Percentiles rank a stretch among this genome's conserved stretches.
Conservation (phyloP, 1,284 basidiomycete species). For the Ganoderma lucidum region DNA sequence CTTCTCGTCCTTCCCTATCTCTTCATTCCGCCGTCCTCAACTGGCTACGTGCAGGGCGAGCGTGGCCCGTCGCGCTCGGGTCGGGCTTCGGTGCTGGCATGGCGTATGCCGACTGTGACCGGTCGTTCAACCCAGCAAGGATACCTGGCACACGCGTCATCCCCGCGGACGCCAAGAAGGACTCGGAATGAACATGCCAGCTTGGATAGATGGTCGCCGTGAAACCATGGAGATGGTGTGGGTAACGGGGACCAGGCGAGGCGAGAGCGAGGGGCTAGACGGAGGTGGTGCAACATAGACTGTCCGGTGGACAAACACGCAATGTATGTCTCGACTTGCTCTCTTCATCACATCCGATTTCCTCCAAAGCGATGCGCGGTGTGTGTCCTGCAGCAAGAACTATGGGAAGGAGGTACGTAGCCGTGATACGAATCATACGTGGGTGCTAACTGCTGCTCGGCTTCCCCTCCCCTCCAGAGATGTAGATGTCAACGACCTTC, state of each 20-base stretch:
- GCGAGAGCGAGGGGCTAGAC: background rate
- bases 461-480: conserved; percentile 14
- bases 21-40: conserved; percentile 11
- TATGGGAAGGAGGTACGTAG: background rate
- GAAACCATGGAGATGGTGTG: background rate
- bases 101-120: conserved; percentile 96
- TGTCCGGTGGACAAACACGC: conserved; percentile 19
- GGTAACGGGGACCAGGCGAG: background rate
- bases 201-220: background rate
- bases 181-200: conserved; percentile 13
- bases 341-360: background rate
- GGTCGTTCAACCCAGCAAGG: conserved; percentile 94
- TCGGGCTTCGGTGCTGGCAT: conserved; percentile 91
- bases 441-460: background rate
- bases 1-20: background rate
- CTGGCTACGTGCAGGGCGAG: conserved; percentile 76
- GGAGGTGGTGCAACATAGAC: conserved; percentile 21
- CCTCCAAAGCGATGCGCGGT: background rate
- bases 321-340: conserved; percentile 31
- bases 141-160: conserved; percentile 90
- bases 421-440: background rate
- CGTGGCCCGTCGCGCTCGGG: conserved; percentile 94
- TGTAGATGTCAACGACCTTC: conserved; percentile 32
- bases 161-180: conserved; percentile 41
- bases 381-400: background rate